Base-by-base conservation (phyloP, 352 stramenopile species). In the Globisporangium abappressorium region DNA sequence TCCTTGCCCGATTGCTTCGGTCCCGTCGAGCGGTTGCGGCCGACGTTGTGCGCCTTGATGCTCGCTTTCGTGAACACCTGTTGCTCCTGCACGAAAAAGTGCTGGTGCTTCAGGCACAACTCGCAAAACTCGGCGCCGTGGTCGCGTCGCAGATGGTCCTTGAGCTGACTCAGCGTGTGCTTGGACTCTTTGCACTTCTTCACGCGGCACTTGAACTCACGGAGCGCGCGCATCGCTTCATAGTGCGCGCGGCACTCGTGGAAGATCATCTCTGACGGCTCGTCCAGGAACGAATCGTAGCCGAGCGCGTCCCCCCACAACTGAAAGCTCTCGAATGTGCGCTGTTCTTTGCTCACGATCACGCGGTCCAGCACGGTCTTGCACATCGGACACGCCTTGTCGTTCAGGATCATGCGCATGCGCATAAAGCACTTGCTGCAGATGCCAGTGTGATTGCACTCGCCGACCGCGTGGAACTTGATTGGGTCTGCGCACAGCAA, bases 41-140 rank as follows among this genome's bases (percentile, higher is more conserved):
- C 84, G 28, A 88, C 76, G 60, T 87, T 84, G 71, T 94, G 87
- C 62, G 78, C 73, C 51, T 87, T 89, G 20, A 94, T 64, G 7
- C 80, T 83, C 28, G 74, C 75, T 57, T 92, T 93, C 9, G 81
- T 85, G 67, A 91, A 94, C 66, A 92, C 79, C 57, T 89, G 82
- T 51, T 93, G 82, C 67, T 94, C 87, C 68, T 92, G 83, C 47
- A 92, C 79, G 65, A 93, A 94, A 54, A 92, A 92, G 18, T 88
- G 84, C 71, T 92, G 80, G 69, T 93, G 85, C 33, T 71, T 66
- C 46, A 94, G 67, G 36, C 87, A 94, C 15, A 94, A 68, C 49
- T 94, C 85, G 53, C 87, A 94, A 57, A 94, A 94, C 68, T 89
- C 84, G 22, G 80, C 79, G 33, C 75, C 72, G 70, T 94, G 87